Percentiles rank a stretch among this genome's conserved stretches.
phyloP scores from a whole-genome alignment of 148 eudicot species.

The Fagopyrum homotropicum region DNA sequence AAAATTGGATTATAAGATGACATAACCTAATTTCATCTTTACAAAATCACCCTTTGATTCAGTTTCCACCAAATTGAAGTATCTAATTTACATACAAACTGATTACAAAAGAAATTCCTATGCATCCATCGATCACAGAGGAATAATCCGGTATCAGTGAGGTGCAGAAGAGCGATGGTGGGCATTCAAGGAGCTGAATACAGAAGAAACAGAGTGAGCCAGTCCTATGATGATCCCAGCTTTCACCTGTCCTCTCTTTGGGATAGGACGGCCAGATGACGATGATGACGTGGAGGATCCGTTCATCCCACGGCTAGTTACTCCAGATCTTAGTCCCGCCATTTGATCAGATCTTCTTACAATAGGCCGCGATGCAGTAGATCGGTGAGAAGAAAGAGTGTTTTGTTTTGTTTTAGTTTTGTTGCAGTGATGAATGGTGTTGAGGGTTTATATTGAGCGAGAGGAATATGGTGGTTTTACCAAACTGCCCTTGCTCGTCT shows the following conservation, averaged over 20 bases:
- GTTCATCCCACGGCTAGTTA: neutral
- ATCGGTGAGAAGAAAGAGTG: neutral
- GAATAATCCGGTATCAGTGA: too few species aligned
- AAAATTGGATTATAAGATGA: too few species aligned
- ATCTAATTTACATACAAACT: too few species aligned
- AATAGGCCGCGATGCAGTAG: neutral
- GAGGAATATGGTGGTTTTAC: neutral
- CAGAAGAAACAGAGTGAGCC: conserved; percentile 22
- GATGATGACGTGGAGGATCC: neutral
- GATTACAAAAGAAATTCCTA: too few species aligned
- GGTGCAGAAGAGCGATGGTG: too few species aligned
- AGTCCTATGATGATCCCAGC: conserved; percentile 18
- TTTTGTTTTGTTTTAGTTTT: neutral
- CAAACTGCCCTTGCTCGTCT: neutral
- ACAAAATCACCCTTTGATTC: too few species aligned
- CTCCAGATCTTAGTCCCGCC: too few species aligned
- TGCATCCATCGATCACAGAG: too few species aligned
- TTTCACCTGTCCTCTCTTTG: conserved; percentile 31
- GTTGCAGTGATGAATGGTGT: neutral
- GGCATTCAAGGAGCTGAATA: conserved; percentile 11
- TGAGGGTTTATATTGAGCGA: neutral
- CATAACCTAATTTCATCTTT: too few species aligned
- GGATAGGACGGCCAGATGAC: conserved; percentile 28
- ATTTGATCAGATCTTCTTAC: too few species aligned
- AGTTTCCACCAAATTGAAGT: too few species aligned